A percentile compares a stretch with the other conserved stretches of the same genome.
Conservation (phyloP, 495 filamentous ascomycete genomes). For the Coniosporium apollinis region DNA sequence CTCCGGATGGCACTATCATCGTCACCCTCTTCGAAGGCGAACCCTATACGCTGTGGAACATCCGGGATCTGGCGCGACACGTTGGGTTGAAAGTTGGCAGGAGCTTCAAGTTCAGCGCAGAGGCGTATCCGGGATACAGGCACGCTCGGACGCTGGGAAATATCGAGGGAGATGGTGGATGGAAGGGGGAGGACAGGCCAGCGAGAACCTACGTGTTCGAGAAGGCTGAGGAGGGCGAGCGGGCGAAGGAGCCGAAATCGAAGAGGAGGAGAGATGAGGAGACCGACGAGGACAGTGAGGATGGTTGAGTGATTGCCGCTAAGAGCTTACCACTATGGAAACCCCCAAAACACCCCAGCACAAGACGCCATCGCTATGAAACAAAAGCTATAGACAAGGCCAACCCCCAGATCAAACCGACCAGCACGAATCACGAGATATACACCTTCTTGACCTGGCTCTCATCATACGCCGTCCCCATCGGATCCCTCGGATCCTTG, state of each 20-base stretch:
- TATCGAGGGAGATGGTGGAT: conserved; percentile 35
- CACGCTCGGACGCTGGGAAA: conserved; percentile 80
- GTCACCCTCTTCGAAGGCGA: conserved; percentile 84
- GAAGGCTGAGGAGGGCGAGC: conserved; percentile 9
- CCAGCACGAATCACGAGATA: conserved; percentile 37
- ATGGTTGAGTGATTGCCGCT: no score
- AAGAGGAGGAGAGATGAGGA: background rate
- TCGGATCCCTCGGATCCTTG: conserved; percentile 56
- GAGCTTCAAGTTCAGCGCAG: conserved; percentile 62
- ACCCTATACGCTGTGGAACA: conserved; percentile 91
- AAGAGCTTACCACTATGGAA: no score
- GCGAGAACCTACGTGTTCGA: conserved; percentile 27
- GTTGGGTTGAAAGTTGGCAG: conserved; percentile 54
- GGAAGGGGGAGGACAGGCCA: conserved; percentile 31
- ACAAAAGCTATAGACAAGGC: background rate
- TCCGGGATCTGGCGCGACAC: conserved; percentile 69
- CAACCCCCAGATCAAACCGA: background rate
- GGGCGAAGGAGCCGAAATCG: background rate
- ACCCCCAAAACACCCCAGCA: no score
- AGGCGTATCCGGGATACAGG: conserved; percentile 65
- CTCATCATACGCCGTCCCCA: conserved; percentile 44
- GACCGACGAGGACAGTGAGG: background rate
- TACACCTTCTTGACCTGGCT: conserved; percentile 71
- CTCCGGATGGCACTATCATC: conserved; percentile 47
- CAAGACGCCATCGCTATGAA: background rate